Evolutionary conservation across 805 yeast genomes (phyloP).

Genomic region (Candida alai): DNA sequence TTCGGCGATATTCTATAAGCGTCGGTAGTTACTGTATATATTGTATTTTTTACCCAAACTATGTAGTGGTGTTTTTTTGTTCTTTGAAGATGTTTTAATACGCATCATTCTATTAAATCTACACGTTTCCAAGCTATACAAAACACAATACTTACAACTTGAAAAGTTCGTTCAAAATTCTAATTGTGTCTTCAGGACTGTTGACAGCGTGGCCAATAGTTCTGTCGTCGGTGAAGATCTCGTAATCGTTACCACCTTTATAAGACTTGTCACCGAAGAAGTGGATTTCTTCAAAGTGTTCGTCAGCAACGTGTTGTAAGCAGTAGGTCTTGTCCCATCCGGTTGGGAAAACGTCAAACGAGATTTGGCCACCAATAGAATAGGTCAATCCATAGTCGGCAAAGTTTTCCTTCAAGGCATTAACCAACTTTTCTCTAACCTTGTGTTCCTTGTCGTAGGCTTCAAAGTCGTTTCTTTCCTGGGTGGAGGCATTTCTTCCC

Average conservation of each 20-base stretch:
- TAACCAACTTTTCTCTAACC: conserved; percentile 80
- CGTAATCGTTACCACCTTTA: conserved; percentile 98
- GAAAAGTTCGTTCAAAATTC: conserved; percentile 80
- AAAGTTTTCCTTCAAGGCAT: conserved; percentile 79
- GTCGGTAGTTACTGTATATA: conserved; percentile 9
- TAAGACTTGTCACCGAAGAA: conserved; percentile 98
- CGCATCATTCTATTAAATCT: too few species aligned
- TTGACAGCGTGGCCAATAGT: conserved; percentile 94
- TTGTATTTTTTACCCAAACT: too few species aligned
- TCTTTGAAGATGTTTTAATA: too few species aligned
- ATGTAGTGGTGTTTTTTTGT: too few species aligned
- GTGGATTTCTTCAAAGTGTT: conserved; percentile 84
- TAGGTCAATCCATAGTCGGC: conserved; percentile 82
- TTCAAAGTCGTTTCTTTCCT: conserved; percentile 92
- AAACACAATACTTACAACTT: conserved; percentile 23
- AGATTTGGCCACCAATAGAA: conserved; percentile 99
- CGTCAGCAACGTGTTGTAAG: conserved; percentile 83
- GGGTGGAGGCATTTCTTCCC: conserved; percentile 95
- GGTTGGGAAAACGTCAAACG: conserved; percentile 99
- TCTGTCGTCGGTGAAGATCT: conserved; percentile 88
- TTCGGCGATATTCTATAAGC: conserved; percentile 60
- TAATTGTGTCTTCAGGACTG: conserved; percentile 84
- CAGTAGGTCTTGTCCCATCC: conserved; percentile 99
- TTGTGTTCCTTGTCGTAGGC: conserved; percentile 74
- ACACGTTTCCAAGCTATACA: neutral